A percentile compares a stretch with the other conserved stretches of the same genome.
phyloP scores from a whole-genome alignment of 179 eudicot genomes.

The Vitellaria paradoxa region DNA sequence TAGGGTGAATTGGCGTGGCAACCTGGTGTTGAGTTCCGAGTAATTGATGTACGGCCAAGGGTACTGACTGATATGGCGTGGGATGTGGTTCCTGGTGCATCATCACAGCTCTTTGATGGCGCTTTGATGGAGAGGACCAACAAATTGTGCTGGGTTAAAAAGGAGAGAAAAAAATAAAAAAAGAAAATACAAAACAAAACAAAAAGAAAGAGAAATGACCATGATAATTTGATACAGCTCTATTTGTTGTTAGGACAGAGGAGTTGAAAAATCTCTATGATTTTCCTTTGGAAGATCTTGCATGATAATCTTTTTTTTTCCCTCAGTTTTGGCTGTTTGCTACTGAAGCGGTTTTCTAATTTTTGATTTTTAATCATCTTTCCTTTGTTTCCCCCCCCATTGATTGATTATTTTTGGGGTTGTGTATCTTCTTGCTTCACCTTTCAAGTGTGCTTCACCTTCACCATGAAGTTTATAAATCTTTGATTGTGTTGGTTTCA shows the following conservation, averaged over 20 bases:
- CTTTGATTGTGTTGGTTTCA: no score
- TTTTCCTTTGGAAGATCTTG: conserved; percentile 25
- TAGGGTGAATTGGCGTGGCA: conserved; percentile 72
- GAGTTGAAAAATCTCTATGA: conserved; percentile 22
- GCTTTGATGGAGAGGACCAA: conserved; percentile 56
- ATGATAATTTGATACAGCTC: conserved; percentile 21
- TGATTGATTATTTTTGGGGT: not conserved
- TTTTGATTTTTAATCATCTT: not conserved
- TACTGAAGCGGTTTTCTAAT: conserved; percentile 13
- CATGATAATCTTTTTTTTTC: conserved; percentile 17
- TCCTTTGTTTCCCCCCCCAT: no score
- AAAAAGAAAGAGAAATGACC: not conserved
- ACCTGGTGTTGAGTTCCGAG: conserved; percentile 57
- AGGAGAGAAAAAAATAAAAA: no score
- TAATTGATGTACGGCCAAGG: conserved; percentile 69
- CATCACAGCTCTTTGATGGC: conserved; percentile 72
- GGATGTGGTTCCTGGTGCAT: conserved; percentile 93
- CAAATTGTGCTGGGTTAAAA: conserved; percentile 40
- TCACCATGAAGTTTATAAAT: not conserved
- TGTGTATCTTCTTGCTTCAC: not conserved
- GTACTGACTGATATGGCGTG: conserved; percentile 75
- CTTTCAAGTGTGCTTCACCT: not conserved
- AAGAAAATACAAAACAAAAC: not conserved
- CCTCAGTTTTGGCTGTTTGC: conserved; percentile 31
- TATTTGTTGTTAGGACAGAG: conserved; percentile 32